Percentiles rank a stretch among this genome's conserved stretches.
Evolutionary conservation across 2,329 filamentous ascomycete species (phyloP).

Genomic region (Gremmenia infestans): DNA sequence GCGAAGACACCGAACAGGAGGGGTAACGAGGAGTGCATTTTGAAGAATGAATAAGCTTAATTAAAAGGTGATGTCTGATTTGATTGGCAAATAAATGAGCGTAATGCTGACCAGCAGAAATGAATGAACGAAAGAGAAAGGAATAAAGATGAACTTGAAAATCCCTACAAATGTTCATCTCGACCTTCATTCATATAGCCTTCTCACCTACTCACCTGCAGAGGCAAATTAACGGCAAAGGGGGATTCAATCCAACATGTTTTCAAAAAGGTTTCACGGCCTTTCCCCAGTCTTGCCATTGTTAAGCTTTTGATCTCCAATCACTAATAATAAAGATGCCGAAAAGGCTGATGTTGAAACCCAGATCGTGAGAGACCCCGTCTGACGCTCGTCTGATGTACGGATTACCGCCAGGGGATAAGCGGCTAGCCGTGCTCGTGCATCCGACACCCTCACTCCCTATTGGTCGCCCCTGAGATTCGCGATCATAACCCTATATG

Average conservation of each 20-base stretch:
- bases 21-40: constrained; percentile 20
- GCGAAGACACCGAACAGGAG: constrained; percentile 19
- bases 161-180: neutral
- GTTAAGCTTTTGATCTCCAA: constrained; percentile 1
- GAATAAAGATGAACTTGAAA: neutral
- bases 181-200: neutral
- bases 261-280: constrained; percentile 21
- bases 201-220: neutral
- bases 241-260: constrained; percentile 2
- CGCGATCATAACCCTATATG: too few species aligned
- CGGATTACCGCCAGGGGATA: constrained; percentile 18
- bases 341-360: constrained; percentile 16
- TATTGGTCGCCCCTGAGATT: neutral
- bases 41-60: constrained; percentile 4
- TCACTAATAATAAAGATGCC: constrained; percentile 11
- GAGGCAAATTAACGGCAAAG: constrained; percentile 1
- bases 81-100: constrained; percentile 12
- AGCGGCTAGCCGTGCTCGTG: constrained; percentile 11
- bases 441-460: constrained; percentile 6
- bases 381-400: constrained; percentile 20
- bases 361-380: constrained; percentile 9
- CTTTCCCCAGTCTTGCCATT: neutral
- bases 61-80: neutral
- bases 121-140: constrained; percentile 2
- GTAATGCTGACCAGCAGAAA: constrained; percentile 23